These are phyloP conservation scores for Rhizoctonia solani DNA, from an alignment of 1,284 basidiomycete genomes.

Conservation along the genomic window DNA sequence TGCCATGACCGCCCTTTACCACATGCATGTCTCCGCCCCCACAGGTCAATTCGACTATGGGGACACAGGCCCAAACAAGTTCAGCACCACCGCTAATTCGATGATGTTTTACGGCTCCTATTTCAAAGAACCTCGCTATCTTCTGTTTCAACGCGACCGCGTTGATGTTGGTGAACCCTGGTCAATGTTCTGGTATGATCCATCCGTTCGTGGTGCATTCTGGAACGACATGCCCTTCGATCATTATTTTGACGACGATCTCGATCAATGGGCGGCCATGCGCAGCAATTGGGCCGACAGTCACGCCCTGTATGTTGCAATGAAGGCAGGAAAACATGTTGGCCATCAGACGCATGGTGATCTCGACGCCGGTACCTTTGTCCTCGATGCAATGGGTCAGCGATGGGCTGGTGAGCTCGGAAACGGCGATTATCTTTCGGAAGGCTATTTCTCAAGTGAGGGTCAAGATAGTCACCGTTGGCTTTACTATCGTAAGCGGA, in stretches of 20 bases:
- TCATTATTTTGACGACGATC: conserved; percentile 51
- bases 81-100: conserved; percentile 52
- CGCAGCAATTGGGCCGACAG: conserved; percentile 61
- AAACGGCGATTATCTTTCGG: conserved; percentile 72
- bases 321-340: conserved; percentile 56
- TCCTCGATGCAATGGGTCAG: conserved; percentile 90
- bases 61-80: conserved; percentile 67
- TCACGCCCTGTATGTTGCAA: conserved; percentile 57
- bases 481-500: conserved; percentile 94
- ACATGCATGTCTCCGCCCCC: conserved; percentile 63
- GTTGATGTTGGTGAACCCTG: conserved; percentile 58
- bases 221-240: conserved; percentile 61
- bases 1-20: conserved; percentile 71
- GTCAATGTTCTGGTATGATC: conserved; percentile 67
- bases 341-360: conserved; percentile 72
- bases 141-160: conserved; percentile 64
- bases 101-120: conserved; percentile 52
- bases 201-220: conserved; percentile 56
- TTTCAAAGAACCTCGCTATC: conserved; percentile 54
- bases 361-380: conserved; percentile 91
- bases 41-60: conserved; percentile 61
- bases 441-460: conserved; percentile 73
- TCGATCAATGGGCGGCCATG: conserved; percentile 57
- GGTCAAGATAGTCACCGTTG: conserved; percentile 72
- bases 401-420: conserved; percentile 97